Percentiles rank a stretch among this genome's conserved stretches.
Evolutionary conservation across 2,329 filamentous ascomycete genomes (phyloP).

Genomic region (Stachybotrys chartarum): DNA sequence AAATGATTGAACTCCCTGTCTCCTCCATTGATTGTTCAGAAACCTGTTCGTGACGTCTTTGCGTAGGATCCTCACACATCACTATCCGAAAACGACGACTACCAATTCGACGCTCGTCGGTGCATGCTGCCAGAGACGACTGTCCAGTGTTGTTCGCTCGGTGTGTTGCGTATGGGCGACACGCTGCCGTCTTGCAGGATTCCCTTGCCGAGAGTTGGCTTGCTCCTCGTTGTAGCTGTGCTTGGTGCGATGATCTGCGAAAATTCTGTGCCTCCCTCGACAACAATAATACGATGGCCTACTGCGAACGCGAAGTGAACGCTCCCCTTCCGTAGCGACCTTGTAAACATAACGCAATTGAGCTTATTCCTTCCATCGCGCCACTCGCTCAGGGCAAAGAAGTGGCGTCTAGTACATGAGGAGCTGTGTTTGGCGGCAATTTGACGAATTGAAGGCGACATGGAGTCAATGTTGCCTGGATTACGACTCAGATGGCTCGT

Average conservation of each 20-base stretch:
- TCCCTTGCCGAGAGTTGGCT: background rate
- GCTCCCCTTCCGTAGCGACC: background rate
- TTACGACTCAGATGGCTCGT: too few species aligned
- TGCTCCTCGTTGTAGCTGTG: too few species aligned
- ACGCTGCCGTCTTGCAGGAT: background rate
- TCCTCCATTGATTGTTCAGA: too few species aligned
- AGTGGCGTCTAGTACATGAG: background rate
- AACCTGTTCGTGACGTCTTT: too few species aligned
- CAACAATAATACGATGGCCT: background rate
- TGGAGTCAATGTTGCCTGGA: background rate
- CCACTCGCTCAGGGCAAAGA: conserved; percentile 1
- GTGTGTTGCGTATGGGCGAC: background rate
- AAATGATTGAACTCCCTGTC: too few species aligned
- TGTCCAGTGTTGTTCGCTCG: background rate
- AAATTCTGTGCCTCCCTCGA: background rate
- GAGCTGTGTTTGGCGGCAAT: background rate
- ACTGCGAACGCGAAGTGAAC: background rate
- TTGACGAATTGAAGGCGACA: background rate
- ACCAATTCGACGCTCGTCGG: too few species aligned
- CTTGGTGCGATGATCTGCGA: background rate
- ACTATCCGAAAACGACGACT: too few species aligned
- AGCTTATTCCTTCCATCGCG: background rate
- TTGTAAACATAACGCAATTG: background rate
- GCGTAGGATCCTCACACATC: too few species aligned
- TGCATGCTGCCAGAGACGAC: background rate